Percentiles rank a stretch among this genome's conserved stretches.
Evolutionary conservation across 2,329 filamentous ascomycete species (phyloP).

Genomic region (Xylaria sp.): DNA sequence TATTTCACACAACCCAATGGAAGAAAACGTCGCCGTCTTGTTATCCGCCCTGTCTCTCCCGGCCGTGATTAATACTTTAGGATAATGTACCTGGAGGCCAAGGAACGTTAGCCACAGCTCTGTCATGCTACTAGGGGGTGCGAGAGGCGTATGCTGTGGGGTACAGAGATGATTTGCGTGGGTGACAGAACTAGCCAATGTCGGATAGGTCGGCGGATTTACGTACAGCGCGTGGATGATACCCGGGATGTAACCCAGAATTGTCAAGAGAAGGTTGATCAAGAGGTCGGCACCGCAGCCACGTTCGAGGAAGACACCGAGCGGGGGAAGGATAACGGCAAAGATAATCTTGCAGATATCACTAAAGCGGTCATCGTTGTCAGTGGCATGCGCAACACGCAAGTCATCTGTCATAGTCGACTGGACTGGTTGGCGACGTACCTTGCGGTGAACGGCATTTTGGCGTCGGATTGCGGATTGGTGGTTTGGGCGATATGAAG

Average conservation of each 20-base stretch:
- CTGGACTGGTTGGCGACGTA: conserved; percentile 43
- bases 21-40: conserved; percentile 8
- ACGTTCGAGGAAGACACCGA: conserved; percentile 83
- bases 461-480: conserved; percentile 8
- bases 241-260: conserved; percentile 72
- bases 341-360: conserved; percentile 74
- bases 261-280: conserved; percentile 80
- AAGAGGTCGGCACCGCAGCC: conserved; percentile 77
- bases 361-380: conserved; percentile 33
- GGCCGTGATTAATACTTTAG: conserved; percentile 67
- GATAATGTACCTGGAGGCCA: conserved; percentile 68
- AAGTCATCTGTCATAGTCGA: background rate
- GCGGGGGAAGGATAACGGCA: conserved; percentile 77
- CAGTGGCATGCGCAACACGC: conserved; percentile 1
- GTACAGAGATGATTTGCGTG: conserved; percentile 17
- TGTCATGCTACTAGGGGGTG: conserved; percentile 3
- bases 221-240: conserved; percentile 80
- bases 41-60: background rate
- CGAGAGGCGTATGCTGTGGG: conserved; percentile 27
- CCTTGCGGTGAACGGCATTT: conserved; percentile 65
- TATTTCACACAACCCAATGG: background rate
- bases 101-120: conserved; percentile 12
- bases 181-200: background rate
- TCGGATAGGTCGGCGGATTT: conserved; percentile 10
- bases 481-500: background rate